phyloP scores from a whole-genome alignment of 2,329 filamentous ascomycete genomes.

The Aspergillus costaricaensis region DNA sequence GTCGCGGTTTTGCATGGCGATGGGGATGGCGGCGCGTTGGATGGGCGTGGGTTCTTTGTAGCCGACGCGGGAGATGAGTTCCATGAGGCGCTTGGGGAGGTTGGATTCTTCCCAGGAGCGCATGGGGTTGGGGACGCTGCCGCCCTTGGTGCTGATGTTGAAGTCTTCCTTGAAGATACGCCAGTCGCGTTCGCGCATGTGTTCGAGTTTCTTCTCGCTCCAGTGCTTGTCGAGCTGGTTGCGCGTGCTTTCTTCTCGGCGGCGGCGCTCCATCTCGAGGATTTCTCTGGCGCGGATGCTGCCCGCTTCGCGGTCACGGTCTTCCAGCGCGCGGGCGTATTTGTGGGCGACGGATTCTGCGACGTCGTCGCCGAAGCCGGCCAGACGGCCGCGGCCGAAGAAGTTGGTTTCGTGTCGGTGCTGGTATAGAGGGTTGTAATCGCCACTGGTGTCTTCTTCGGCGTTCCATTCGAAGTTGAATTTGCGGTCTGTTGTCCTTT shows the following conservation, averaged over 20 bases:
- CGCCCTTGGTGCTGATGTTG: conserved; percentile 92
- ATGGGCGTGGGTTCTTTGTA: conserved; percentile 91
- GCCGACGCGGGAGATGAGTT: conserved; percentile 80
- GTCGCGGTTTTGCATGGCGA: conserved; percentile 87
- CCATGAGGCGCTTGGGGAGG: conserved; percentile 73
- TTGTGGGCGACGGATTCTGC: conserved; percentile 54
- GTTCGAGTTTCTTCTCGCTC: conserved; percentile 86
- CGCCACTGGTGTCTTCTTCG: conserved; percentile 85
- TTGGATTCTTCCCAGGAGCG: conserved; percentile 86
- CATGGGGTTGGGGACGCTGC: conserved; percentile 92
- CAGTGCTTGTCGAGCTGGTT: conserved; percentile 88
- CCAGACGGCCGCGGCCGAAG: conserved; percentile 67
- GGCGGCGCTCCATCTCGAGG: conserved; percentile 79
- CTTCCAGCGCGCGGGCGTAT: conserved; percentile 69
- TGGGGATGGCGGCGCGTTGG: conserved; percentile 91
- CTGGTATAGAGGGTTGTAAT: conserved; percentile 80
- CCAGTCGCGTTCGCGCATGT: conserved; percentile 98
- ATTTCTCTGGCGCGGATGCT: conserved; percentile 74
- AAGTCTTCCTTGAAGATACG: conserved; percentile 99
- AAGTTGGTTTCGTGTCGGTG: conserved; percentile 67
- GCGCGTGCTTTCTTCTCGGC: conserved; percentile 69
- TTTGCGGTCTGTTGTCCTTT: conserved; percentile 89
- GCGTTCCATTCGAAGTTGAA: conserved; percentile 99
- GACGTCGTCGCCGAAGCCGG: conserved; percentile 64
- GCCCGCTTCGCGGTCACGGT: conserved; percentile 75